Percentiles rank a stretch among this genome's conserved stretches.
Evolutionary conservation across 768 basidiomycete species (phyloP).

Genomic region (Pholiota conissans): DNA sequence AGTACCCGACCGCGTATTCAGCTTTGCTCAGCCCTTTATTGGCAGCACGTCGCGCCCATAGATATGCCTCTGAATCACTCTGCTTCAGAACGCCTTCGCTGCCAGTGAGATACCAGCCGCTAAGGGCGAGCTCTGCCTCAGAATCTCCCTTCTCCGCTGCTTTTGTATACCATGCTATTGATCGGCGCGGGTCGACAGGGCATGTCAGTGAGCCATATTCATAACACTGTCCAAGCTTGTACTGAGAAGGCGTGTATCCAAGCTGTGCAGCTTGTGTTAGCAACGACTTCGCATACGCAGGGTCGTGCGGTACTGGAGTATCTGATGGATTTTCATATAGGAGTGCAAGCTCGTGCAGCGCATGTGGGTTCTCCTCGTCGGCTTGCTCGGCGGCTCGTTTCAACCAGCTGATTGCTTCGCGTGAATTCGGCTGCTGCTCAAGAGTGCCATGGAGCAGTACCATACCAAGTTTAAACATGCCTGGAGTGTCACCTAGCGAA

Average conservation of each 20-base stretch:
- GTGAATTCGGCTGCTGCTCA: conserved; percentile 79
- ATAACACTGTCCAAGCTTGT: conserved; percentile 93
- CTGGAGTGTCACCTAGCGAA: conserved; percentile 93
- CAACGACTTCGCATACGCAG: conserved; percentile 77
- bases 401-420: conserved; percentile 94
- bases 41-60: conserved; percentile 95
- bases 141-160: conserved; percentile 96
- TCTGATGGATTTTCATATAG: conserved; percentile 75
- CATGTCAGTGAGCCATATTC: conserved; percentile 90
- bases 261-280: conserved; percentile 91
- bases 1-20: conserved; percentile 98
- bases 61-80: conserved; percentile 97
- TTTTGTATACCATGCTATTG: conserved; percentile 98
- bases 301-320: conserved; percentile 74
- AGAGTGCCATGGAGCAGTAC: conserved; percentile 85
- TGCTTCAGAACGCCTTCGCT: conserved; percentile 96
- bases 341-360: conserved; percentile 91
- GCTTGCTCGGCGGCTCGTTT: conserved; percentile 95
- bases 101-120: conserved; percentile 98
- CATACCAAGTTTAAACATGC: conserved; percentile 99
- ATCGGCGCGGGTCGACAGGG: conserved; percentile 89
- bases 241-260: conserved; percentile 92
- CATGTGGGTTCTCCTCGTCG: conserved; percentile 97
- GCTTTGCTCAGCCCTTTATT: conserved; percentile 97
- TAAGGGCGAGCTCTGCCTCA: conserved; percentile 93